These are phyloP conservation scores for Ceratocystis albifundus DNA, from an alignment of 2,329 filamentous ascomycete genomes.

Conservation along the genomic window DNA sequence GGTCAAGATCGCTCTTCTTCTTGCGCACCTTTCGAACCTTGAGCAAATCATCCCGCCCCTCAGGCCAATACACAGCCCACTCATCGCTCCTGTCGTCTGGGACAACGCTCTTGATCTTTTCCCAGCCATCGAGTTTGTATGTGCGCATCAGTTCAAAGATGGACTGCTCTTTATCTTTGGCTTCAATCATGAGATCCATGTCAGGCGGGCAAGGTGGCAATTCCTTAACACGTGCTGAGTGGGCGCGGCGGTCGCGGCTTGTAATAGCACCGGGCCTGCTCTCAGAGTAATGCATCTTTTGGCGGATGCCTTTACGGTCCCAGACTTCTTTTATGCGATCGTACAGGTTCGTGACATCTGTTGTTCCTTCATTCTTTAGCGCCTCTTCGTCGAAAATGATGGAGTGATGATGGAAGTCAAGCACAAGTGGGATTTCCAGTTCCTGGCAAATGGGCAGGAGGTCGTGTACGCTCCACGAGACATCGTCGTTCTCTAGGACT, in stretches of 20 bases:
- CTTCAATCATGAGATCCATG: slow-evolving; percentile 98
- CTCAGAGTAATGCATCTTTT: slow-evolving; percentile 97
- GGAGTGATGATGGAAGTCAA: slow-evolving; percentile 94
- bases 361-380: slow-evolving; percentile 75
- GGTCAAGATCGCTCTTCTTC: slow-evolving; percentile 32
- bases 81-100: slow-evolving; percentile 41
- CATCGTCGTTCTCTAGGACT: slow-evolving; percentile 90
- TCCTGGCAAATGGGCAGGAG: slow-evolving; percentile 83
- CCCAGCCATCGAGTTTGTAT: slow-evolving; percentile 70
- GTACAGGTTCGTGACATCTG: slow-evolving; percentile 63
- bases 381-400: slow-evolving; percentile 72
- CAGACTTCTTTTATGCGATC: slow-evolving; percentile 73
- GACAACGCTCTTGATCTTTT: slow-evolving; percentile 63
- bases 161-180: slow-evolving; percentile 95
- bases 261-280: slow-evolving; percentile 44
- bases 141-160: slow-evolving; percentile 88
- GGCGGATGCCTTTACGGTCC: slow-evolving; percentile 70
- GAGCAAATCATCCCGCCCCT: slow-evolving; percentile 82
- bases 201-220: slow-evolving; percentile 70
- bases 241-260: slow-evolving; percentile 63
- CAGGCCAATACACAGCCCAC: slow-evolving; percentile 50
- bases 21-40: slow-evolving; percentile 62
- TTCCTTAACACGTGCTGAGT: slow-evolving; percentile 65
- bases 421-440: slow-evolving; percentile 81
- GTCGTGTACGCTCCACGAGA: slow-evolving; percentile 86